Evolutionary conservation across 805 yeast genomes (phyloP), one percentile per base, ranked within the genome.

Genomic region (Ogataea thermomethanolica): DNA sequence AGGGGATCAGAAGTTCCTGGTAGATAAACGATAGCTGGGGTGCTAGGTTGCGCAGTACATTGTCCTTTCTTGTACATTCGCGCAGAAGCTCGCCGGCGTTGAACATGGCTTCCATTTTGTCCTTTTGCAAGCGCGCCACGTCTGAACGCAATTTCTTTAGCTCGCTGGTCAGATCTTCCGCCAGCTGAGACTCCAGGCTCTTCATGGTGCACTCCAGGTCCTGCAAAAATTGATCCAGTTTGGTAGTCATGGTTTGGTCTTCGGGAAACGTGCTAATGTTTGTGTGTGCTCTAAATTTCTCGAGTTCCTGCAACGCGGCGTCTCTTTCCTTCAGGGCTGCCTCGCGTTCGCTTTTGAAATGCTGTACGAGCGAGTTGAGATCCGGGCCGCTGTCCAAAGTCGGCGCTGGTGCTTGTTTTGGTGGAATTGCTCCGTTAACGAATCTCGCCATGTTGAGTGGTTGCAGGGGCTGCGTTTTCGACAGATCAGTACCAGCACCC

Each of bases 1-100:
- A 47, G 8, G 51, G 51, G 20, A 47, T 33, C 38, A 47, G 30
- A 22, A 47, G 44, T 25, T 44, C 42, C 29, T 47, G 45, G 33
- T 47, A 47, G 6, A 47, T 25, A 25, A 17, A 37, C 7, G 39
- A 37, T 17, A 47, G 31, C 15, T 37, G 41, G 5, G 47, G 43
- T 24, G 37, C 37, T 22, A 47, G 8, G 17, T 28, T n/a, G 9
- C 15, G 25, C 25, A 30, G 5, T 12, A 36, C 3, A 6, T 26
- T 17, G 22, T 33, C 36, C 22, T 24, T 25, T 13, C 27, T 34
- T 30, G 11, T 21, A 27, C 21, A 21, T 34, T 27, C 25, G 15
- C 31, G 29, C 10, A 34, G n/a, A 8, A 8, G 14, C 20, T 34
- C 27, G 12, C 21, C 25, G 5, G 25, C 25, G 4, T 34, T 21